These are phyloP conservation scores for Zygosaccharomyces bisporus DNA, from an alignment of 805 yeast species.

Conservation along the genomic window DNA sequence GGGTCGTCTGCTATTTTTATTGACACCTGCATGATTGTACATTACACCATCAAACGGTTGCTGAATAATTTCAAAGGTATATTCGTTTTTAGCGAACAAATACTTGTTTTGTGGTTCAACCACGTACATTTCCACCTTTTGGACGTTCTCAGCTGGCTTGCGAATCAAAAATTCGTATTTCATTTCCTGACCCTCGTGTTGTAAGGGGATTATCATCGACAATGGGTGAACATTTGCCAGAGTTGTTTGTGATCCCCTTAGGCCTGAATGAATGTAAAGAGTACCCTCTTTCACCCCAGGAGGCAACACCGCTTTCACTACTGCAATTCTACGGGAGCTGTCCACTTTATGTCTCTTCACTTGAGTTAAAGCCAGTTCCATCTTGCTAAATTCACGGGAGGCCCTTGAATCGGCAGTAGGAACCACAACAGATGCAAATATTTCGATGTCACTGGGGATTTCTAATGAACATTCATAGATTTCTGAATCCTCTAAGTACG, in stretches of 20 bases:
- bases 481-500: conserved; percentile 70
- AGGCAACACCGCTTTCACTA: conserved; percentile 80
- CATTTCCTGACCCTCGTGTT: conserved; percentile 60
- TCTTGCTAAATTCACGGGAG: conserved; percentile 18
- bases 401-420: conserved; percentile 40
- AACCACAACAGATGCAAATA: conserved; percentile 53
- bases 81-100: conserved; percentile 53
- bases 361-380: conserved; percentile 69
- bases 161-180: conserved; percentile 66
- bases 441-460: conserved; percentile 67
- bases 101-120: conserved; percentile 76
- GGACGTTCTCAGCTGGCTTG: conserved; percentile 66
- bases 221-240: conserved; percentile 61
- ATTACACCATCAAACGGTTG: conserved; percentile 53
- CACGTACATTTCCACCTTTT: conserved; percentile 72
- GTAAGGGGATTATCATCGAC: conserved; percentile 68
- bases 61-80: conserved; percentile 61
- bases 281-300: conserved; percentile 64
- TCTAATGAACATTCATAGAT: conserved; percentile 72
- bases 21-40: conserved; percentile 22
- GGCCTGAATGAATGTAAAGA: conserved; percentile 69
- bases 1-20: conserved; percentile 43
- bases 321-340: conserved; percentile 54
- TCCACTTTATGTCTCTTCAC: conserved; percentile 57
- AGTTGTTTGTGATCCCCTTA: conserved; percentile 55